Base-by-base conservation (phyloP, 2,329 filamentous ascomycete genomes). In the Didymella pomorum region DNA sequence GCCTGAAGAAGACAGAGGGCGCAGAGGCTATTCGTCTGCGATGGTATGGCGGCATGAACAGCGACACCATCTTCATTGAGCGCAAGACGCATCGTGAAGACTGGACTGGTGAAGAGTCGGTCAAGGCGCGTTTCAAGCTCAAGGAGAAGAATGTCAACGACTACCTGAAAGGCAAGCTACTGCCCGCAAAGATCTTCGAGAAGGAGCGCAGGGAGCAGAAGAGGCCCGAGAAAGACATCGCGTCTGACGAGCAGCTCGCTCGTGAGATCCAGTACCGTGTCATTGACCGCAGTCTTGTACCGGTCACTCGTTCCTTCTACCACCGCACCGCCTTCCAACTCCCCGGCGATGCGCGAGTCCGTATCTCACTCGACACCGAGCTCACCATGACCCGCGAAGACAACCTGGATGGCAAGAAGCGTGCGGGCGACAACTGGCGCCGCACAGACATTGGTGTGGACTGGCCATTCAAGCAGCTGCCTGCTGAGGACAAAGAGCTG, bases 111-210 rank as follows among this genome's bases (percentile, higher is more conserved):
- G 95, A 99, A 77, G 97, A 98, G 80, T 98, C 94, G 1, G 95
- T 99, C 79, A 99, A 99, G 81, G 94, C 95, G 42, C 90, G 95
- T 42, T 99, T 99, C 73, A 85, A 91, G 9, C 84, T 95, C 64
- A 98, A 99, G 81, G 95, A 99, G 81, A 99, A 99, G 84, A 91
- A 97, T 63, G 90, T 99, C 72, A 98, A 98, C 73, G 85, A 92
- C 14, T 99, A 93, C 76, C 82, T 99, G 78, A 84, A 84, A 49
- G 95, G 95, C 53, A 88, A 93, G 69, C 84, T 96, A 72, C 91
- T 93, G 2, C 93, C 95, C 0, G 87, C 89, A 35, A 88, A 91
- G 59, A 87, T 96, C n/a, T 98, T 99, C 63, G 94, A 98, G 71
- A 99, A 99, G 82, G 92, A 93, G 72, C 89, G 94, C 56, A 95